These are phyloP conservation scores for Phanerochaete carnosa DNA, from an alignment of 768 basidiomycete genomes.

Conservation along the genomic window DNA sequence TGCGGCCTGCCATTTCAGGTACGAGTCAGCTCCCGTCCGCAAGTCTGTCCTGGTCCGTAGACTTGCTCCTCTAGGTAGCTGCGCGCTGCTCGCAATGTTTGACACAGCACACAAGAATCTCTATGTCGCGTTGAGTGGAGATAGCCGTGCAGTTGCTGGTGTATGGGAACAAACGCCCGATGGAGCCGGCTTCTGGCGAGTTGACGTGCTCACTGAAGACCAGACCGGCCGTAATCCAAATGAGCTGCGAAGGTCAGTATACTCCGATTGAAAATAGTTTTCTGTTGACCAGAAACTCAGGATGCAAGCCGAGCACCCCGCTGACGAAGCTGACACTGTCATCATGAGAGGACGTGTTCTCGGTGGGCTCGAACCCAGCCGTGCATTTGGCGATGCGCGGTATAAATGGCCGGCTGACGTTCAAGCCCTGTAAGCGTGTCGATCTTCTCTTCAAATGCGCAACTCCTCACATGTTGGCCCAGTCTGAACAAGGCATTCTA, in stretches of 20 bases:
- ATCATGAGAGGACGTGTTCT: constrained; percentile 80
- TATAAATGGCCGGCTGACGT: constrained; percentile 83
- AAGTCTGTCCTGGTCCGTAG: constrained; percentile 10
- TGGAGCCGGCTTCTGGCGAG: constrained; percentile 77
- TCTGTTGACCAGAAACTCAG: constrained; percentile 31
- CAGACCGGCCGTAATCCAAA: constrained; percentile 91
- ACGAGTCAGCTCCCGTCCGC: constrained; percentile 13
- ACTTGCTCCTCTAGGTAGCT: constrained; percentile 57
- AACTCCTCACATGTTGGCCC: too few relatives aligned
- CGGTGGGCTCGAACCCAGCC: constrained; percentile 82
- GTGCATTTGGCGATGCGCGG: constrained; percentile 85
- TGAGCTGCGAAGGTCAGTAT: constrained; percentile 72
- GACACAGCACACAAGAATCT: constrained; percentile 81
- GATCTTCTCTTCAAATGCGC: too few relatives aligned
- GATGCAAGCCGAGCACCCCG: constrained; percentile 80
- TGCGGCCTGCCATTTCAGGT: constrained; percentile 84
- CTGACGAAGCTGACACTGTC: constrained; percentile 67
- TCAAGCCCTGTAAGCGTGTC: constrained; percentile 68
- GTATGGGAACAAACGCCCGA: constrained; percentile 72
- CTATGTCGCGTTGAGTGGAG: constrained; percentile 90
- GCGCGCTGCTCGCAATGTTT: constrained; percentile 84
- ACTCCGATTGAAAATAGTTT: neutral
- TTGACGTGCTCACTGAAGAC: constrained; percentile 93
- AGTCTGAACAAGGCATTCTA: constrained; percentile 67
- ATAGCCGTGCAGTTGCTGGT: constrained; percentile 94